phyloP scores from a whole-genome alignment of 2,329 filamentous ascomycete genomes.

The Claviceps sorghi region DNA sequence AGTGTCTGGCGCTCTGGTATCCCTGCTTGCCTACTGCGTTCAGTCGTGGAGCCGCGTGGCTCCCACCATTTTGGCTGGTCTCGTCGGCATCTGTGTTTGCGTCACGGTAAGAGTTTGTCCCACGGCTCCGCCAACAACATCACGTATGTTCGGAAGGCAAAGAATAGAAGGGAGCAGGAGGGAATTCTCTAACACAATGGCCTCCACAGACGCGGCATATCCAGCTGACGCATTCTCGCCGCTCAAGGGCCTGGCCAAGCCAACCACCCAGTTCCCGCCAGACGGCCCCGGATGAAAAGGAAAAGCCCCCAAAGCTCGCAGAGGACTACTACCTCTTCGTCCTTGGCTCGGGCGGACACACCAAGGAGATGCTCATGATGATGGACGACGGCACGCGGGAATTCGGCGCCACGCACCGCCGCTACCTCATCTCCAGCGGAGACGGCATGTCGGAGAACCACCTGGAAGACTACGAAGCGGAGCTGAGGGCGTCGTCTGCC shows the following conservation, averaged over 20 bases:
- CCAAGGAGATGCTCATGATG: constrained; percentile 84
- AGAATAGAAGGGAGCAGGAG: background rate
- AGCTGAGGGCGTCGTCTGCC: constrained; percentile 14
- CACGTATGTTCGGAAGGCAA: background rate
- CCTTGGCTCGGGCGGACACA: constrained; percentile 87
- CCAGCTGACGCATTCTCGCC: constrained; percentile 13
- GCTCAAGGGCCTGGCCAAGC: constrained; percentile 8
- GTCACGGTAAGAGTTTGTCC: constrained; percentile 13
- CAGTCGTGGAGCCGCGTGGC: constrained; percentile 1
- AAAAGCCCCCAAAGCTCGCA: background rate
- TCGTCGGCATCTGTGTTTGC: constrained; percentile 15
- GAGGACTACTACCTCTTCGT: constrained; percentile 55
- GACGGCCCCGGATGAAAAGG: too few species aligned
- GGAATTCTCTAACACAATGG: background rate
- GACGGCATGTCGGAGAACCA: constrained; percentile 53
- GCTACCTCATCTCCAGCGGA: constrained; percentile 66
- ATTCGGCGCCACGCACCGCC: constrained; percentile 47
- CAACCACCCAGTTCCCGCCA: background rate
- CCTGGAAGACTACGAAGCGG: constrained; percentile 42
- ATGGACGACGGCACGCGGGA: constrained; percentile 45
- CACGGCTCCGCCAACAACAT: background rate
- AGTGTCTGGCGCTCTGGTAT: background rate
- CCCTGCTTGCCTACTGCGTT: background rate
- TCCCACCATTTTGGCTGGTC: constrained; percentile 8
- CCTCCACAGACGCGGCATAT: constrained; percentile 16